Evolutionary conservation across 2,329 filamentous ascomycete genomes (phyloP).

Genomic region (Aspergillus clavatus): DNA sequence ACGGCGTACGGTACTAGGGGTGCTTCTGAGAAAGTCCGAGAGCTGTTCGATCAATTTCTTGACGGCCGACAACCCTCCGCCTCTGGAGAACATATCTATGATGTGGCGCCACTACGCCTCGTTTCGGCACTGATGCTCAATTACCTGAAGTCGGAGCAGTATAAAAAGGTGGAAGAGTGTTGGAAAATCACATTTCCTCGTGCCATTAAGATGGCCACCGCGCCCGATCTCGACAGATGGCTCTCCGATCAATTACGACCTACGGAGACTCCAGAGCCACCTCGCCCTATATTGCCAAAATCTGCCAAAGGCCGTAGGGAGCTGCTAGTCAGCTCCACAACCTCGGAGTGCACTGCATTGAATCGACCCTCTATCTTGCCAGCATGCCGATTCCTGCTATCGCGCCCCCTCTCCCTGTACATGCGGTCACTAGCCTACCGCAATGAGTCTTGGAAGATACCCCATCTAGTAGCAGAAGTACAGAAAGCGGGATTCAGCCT

Average conservation of each 20-base stretch:
- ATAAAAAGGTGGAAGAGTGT: slow-evolving; percentile 57
- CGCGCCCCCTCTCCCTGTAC: slow-evolving; percentile 47
- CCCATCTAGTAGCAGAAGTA: slow-evolving; percentile 52
- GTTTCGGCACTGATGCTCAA: slow-evolving; percentile 64
- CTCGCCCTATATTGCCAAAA: slow-evolving; percentile 10
- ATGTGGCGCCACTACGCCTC: slow-evolving; percentile 50
- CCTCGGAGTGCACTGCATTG: neutral
- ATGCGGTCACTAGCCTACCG: slow-evolving; percentile 50
- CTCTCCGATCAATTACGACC: slow-evolving; percentile 9
- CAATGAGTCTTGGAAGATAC: slow-evolving; percentile 51
- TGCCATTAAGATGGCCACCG: slow-evolving; percentile 44
- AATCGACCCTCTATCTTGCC: slow-evolving; percentile 25
- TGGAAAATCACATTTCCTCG: slow-evolving; percentile 61
- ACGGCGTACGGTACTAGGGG: slow-evolving; percentile 49
- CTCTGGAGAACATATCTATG: slow-evolving; percentile 13
- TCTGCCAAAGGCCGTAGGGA: slow-evolving; percentile 3
- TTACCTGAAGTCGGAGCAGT: slow-evolving; percentile 54
- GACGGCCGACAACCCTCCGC: slow-evolving; percentile 8
- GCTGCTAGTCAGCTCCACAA: slow-evolving; percentile 2
- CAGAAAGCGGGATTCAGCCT: slow-evolving; percentile 65
- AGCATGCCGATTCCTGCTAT: slow-evolving; percentile 47
- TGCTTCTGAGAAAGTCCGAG: slow-evolving; percentile 46
- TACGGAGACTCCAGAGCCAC: slow-evolving; percentile 5
- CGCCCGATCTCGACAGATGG: slow-evolving; percentile 26
- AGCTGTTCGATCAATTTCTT: slow-evolving; percentile 54